phyloP scores from a whole-genome alignment of 805 yeast species.

The Candida insectorum region DNA sequence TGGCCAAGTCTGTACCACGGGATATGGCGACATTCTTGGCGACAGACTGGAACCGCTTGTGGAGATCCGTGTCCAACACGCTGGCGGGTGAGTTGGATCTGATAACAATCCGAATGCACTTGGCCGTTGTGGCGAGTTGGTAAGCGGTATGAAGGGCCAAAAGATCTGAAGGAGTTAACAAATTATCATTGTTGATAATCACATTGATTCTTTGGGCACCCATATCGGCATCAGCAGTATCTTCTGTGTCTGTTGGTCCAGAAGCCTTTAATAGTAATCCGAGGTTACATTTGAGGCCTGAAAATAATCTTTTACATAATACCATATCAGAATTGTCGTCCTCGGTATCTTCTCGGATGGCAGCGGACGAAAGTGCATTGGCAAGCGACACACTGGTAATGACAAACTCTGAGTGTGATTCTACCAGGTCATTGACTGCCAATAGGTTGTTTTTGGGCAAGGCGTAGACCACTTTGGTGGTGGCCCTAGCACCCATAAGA shows the following conservation, averaged over 20 bases:
- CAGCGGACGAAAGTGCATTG: slow-evolving; percentile 9
- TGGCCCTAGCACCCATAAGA: slow-evolving; percentile 23
- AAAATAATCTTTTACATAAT: slow-evolving; percentile 25
- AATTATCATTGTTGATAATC: slow-evolving; percentile 28
- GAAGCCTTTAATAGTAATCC: slow-evolving; percentile 26
- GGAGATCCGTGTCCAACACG: slow-evolving; percentile 15
- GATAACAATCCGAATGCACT: slow-evolving; percentile 19
- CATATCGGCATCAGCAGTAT: too few relatives aligned
- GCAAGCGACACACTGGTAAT: slow-evolving; percentile 19
- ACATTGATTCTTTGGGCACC: too few relatives aligned
- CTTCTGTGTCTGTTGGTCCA: not conserved
- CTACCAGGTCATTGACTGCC: slow-evolving; percentile 29
- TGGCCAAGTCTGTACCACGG: slow-evolving; percentile 13
- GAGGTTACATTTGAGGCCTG: slow-evolving; percentile 24
- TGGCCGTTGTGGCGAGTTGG: slow-evolving; percentile 15
- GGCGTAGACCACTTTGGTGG: slow-evolving; percentile 28
- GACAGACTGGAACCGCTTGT: slow-evolving; percentile 6
- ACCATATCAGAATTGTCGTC: slow-evolving; percentile 18
- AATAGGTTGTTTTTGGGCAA: slow-evolving; percentile 27
- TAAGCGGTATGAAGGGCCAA: slow-evolving; percentile 26
- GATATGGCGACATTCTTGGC: slow-evolving; percentile 10
- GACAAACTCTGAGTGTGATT: slow-evolving; percentile 23
- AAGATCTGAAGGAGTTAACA: slow-evolving; percentile 31
- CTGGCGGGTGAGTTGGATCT: slow-evolving; percentile 13
- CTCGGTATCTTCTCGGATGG: slow-evolving; percentile 5